Evolutionary conservation across 768 basidiomycete genomes (phyloP).

Genomic region (Mycena galericulata): DNA sequence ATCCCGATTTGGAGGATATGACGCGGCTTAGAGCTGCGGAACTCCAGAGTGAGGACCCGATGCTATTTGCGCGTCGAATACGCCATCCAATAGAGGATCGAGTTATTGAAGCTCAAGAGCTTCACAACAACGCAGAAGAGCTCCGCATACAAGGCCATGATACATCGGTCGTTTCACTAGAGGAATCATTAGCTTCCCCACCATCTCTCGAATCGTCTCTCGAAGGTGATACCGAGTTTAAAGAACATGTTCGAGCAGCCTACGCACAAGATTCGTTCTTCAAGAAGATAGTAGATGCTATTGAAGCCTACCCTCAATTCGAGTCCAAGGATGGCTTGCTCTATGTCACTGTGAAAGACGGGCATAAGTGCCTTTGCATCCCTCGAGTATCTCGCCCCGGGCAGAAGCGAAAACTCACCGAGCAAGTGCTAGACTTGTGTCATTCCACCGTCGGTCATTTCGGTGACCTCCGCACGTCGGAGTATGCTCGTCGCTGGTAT

Average conservation of each 20-base stretch:
- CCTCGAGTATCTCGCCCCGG: not conserved
- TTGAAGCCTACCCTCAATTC: not conserved
- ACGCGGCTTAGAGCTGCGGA: not conserved
- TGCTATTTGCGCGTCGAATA: not conserved
- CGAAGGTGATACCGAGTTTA: not conserved
- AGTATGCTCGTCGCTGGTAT: not conserved
- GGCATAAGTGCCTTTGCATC: not conserved
- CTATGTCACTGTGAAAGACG: not conserved
- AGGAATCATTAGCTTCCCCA: not conserved
- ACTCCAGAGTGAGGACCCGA: not conserved
- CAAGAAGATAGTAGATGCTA: not conserved
- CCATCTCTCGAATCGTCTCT: not conserved
- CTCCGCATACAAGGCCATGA: not conserved
- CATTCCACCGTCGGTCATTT: not conserved
- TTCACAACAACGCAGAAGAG: not conserved
- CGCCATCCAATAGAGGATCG: not conserved
- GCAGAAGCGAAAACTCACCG: not conserved
- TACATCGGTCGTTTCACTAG: not conserved
- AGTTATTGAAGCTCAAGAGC: not conserved
- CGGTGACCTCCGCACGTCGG: not conserved
- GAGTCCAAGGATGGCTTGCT: not conserved
- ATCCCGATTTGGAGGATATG: slow-evolving; percentile 2
- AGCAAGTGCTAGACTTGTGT: not conserved
- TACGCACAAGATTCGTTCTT: not conserved
- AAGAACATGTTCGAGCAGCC: not conserved